These are phyloP conservation scores for Apodospora peruviana DNA, from an alignment of 495 filamentous ascomycete genomes.

Conservation along the genomic window DNA sequence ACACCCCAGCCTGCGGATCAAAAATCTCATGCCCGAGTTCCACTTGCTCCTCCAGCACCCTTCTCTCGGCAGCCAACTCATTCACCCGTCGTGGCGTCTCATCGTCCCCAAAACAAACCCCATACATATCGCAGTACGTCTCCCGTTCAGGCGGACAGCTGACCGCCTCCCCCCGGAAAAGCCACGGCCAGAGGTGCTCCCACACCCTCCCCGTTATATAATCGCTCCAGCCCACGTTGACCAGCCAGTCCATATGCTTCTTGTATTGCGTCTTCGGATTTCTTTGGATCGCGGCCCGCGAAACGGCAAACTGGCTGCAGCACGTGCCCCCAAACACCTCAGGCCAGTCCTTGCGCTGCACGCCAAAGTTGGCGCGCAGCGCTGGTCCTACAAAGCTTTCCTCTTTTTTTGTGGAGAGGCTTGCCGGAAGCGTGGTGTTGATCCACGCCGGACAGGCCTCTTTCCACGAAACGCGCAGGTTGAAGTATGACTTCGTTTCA, in stretches of 20 bases:
- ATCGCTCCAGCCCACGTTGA: conserved; percentile 57
- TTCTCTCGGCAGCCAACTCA: not conserved
- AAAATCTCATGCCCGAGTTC: not conserved
- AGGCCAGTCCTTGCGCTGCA: conserved; percentile 42
- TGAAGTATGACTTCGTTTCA: conserved; percentile 39
- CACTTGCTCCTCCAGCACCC: not conserved
- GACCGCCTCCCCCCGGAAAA: conserved; percentile 56
- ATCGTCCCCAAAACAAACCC: conserved; percentile 23
- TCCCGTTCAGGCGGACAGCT: conserved; percentile 53
- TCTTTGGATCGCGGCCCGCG: conserved; percentile 48
- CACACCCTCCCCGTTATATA: conserved; percentile 65
- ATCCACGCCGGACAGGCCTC: conserved; percentile 50
- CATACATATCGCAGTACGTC: conserved; percentile 29
- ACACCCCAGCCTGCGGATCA: not conserved
- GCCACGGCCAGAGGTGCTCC: conserved; percentile 71
- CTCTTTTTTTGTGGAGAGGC: conserved; percentile 55
- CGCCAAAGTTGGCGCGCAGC: conserved; percentile 2
- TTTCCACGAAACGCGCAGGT: conserved; percentile 47
- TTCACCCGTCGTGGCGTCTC: not conserved
- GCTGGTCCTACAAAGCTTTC: conserved; percentile 26
- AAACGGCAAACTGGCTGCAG: conserved; percentile 68
- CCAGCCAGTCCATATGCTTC: conserved; percentile 63
- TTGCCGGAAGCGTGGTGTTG: conserved; percentile 47
- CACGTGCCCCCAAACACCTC: conserved; percentile 50
- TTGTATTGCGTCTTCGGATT: conserved; percentile 57